Conservation (phyloP, 768 basidiomycete species). For the Naganishia kalamii region DNA sequence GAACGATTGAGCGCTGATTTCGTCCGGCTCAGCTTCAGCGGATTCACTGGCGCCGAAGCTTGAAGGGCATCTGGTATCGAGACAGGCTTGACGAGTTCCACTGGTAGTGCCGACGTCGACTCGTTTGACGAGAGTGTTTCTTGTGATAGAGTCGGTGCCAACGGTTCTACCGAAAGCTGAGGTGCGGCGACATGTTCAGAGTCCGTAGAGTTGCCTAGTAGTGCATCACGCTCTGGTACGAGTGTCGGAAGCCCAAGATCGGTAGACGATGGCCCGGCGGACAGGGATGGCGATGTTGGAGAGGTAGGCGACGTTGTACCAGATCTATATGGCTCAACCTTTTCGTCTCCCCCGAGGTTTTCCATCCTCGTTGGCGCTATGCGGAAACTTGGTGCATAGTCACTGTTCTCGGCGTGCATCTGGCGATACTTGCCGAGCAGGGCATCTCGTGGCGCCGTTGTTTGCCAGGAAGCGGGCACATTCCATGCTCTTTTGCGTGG, state of each 20-base stretch:
- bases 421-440: conserved; percentile 14
- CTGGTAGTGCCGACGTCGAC: background rate
- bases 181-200: background rate
- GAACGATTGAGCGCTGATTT: conserved; percentile 12
- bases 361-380: background rate
- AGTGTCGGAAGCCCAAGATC: background rate
- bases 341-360: background rate
- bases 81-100: conserved; percentile 4
- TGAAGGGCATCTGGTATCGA: background rate
- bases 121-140: background rate
- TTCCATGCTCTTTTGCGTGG: conserved; percentile 41
- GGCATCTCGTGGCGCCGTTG: conserved; percentile 34
- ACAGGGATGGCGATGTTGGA: background rate
- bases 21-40: conserved; percentile 4
- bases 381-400: conserved; percentile 16
- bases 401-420: background rate
- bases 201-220: background rate
- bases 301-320: background rate
- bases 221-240: background rate
- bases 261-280: background rate
- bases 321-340: background rate
- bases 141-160: background rate
- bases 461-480: conserved; percentile 35
- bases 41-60: background rate
- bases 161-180: background rate